Base-by-base conservation (phyloP, 257 asterid species). In the Lantana camara region DNA sequence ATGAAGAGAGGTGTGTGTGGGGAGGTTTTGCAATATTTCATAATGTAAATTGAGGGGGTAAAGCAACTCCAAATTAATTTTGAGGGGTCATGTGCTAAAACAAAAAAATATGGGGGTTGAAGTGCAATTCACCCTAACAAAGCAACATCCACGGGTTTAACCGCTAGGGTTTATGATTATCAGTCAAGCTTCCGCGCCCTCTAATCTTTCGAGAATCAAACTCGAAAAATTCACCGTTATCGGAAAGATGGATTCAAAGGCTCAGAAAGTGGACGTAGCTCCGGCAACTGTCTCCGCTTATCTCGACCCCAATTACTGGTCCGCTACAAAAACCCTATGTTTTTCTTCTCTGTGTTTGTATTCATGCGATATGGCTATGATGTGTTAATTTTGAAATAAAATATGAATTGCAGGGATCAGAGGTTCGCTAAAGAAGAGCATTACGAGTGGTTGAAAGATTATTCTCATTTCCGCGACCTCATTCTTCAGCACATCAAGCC, bases 371-470 rank as follows among this genome's bases (percentile, higher is more conserved):
- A 29, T 53, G 19, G 19, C 17, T 15, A 12, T 22, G 63, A 41
- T 50, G 53, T 37, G 16, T 52, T 47, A 2, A 7, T 14, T 32
- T 62, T 30, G 27, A 20, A 52, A 63, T 10, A 3, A 22, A 30
- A 17, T 4, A 11, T 50, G 21, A 37, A 29, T 47, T 66, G 73
- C 77, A 93, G 99, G 99, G 88, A 93, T 64, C 69, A 71, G 77
- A 88, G 97, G 68, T 90, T 87, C 64, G 70, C 93, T 22, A 78
- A 77, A n/a, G 99, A 93, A 74, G 99, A 93, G 67, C 96, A 93
- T 78, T 93, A 90, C 71, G 99, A 93, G 68, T 90, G 99, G 97
- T 88, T 93, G 72, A 93, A 93, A 77, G 96, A 84, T 50, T 93
- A 87, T 70, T 83, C 92, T 4, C 79, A 85, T 61, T 93, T 90